Evolutionary conservation across 108 stramenopile genomes (phyloP).

Genomic region (Bacterosira constricta): DNA sequence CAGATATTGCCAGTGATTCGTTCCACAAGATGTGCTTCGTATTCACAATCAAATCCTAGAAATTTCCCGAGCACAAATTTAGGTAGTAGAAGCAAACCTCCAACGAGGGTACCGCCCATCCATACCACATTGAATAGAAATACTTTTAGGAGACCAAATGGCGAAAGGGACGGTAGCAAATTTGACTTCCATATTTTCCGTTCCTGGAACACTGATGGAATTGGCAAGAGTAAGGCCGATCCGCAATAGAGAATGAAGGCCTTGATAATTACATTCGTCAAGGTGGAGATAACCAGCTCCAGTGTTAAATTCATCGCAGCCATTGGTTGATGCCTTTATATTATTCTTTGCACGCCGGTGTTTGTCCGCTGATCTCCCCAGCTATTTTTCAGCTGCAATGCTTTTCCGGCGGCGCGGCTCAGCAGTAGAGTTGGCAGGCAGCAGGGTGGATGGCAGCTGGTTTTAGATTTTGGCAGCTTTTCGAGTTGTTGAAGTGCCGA

Average conservation of each 20-base stretch:
- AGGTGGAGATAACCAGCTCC: too few relatives aligned
- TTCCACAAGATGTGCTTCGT: slow-evolving; percentile 53
- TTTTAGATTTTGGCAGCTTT: too few relatives aligned
- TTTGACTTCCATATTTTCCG: slow-evolving; percentile 73
- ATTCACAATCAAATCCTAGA: slow-evolving; percentile 23
- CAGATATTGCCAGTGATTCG: slow-evolving; percentile 14
- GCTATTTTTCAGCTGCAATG: too few relatives aligned
- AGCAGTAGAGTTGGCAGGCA: too few relatives aligned
- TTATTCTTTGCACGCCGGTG: too few relatives aligned
- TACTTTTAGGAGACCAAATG: slow-evolving; percentile 59
- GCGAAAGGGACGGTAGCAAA: slow-evolving; percentile 57
- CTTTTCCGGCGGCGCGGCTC: too few relatives aligned
- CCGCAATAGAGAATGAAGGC: slow-evolving; percentile 28
- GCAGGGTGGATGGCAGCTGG: too few relatives aligned
- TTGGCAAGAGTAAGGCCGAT: slow-evolving; percentile 31
- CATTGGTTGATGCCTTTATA: too few relatives aligned
- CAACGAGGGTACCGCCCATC: slow-evolving; percentile 60
- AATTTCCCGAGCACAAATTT: slow-evolving; percentile 47
- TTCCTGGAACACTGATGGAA: slow-evolving; percentile 64
- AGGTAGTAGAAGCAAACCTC: slow-evolving; percentile 49
- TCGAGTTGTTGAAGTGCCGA: too few relatives aligned
- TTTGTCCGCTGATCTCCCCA: too few relatives aligned
- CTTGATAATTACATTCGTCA: too few relatives aligned
- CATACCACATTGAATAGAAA: slow-evolving; percentile 73
- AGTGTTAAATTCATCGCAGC: too few relatives aligned